Base-by-base conservation (phyloP, 1,139 yeast species). In the Nadsonia commutata region DNA sequence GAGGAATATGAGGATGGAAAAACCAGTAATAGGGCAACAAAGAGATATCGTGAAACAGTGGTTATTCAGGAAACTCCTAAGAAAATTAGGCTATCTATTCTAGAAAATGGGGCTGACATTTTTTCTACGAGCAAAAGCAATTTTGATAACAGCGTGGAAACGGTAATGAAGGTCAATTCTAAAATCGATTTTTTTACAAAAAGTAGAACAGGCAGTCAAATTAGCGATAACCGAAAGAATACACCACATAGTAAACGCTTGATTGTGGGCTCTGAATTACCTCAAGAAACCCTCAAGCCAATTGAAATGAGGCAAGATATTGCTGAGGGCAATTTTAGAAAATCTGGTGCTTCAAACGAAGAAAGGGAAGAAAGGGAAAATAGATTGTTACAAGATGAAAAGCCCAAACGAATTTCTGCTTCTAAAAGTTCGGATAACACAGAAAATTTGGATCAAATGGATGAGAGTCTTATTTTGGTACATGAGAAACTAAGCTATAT, bases 1-100 rank as follows among this genome's bases (percentile, higher is more conserved):
- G 49, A 58, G 1, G 48, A 52, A 38, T 48, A 48, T 18, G 45
- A 46, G 3, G 48, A 51, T 16, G 48, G 48, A 5, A 47, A 45
- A 6, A 49, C 50, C 20, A 49, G 46, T 23, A 36, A 45, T 43
- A 33, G 27, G 18, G 19, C 40, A 45, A 22, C 43, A 40, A 16
- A 22, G n/a, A 16, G 31, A 13, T 31, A 37, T 11, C 40, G 42
- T 33, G 20, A 27, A 13, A 11, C 33, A 27, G 16, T 16, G 5
- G 13, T 13, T 7, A 13, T 6, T 27, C n/a, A 4, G 5, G 33
- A 27, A 6, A 27, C 16, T 27, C 8, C 16, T 9, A 27, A 27
- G n/a, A 27, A 27, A 27, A 27, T 27, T 13, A 7, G 33, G n/a
- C 13, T 27, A 27, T 27, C 33, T 4, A 13, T 27, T 4, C n/a